phyloP scores from a whole-genome alignment of 305 asterid genomes.

The Ajuga reptans region DNA sequence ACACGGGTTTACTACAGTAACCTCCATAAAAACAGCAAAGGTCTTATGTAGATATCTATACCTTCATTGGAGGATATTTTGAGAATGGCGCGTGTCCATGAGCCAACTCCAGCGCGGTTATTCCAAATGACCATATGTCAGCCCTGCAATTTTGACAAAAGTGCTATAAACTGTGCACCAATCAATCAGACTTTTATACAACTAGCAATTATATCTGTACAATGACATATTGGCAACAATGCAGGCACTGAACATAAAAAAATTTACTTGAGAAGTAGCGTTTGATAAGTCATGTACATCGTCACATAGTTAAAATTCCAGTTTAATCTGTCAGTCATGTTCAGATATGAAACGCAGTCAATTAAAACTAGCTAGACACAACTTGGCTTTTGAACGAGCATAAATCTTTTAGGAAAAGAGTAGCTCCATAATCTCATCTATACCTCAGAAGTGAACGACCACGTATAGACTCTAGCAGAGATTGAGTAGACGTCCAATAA shows the following conservation, averaged over 20 bases:
- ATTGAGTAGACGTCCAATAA: neutral
- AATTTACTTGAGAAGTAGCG: neutral
- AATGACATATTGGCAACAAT: neutral
- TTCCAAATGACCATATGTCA: conserved; percentile 98
- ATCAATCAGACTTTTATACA: neutral
- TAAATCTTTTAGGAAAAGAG: neutral
- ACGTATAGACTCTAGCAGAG: conserved; percentile 3
- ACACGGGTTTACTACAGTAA: conserved; percentile 14
- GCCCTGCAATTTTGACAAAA: conserved; percentile 51
- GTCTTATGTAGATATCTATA: conserved; percentile 22
- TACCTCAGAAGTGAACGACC: conserved; percentile 17
- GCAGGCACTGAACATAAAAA: neutral
- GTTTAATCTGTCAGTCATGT: neutral
- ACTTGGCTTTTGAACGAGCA: neutral
- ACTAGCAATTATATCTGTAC: neutral
- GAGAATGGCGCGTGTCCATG: conserved; percentile 99
- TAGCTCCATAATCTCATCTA: neutral
- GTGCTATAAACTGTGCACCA: conserved; percentile 4
- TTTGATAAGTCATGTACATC: neutral
- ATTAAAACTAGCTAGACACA: neutral
- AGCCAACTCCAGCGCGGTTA: conserved; percentile 96
- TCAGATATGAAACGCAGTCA: neutral
- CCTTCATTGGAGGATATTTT: conserved; percentile 99
- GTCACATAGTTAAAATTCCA: neutral
- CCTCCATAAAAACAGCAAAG: conserved; percentile 9